Conservation (phyloP, 768 basidiomycete genomes). For the Amanita muscaria region DNA sequence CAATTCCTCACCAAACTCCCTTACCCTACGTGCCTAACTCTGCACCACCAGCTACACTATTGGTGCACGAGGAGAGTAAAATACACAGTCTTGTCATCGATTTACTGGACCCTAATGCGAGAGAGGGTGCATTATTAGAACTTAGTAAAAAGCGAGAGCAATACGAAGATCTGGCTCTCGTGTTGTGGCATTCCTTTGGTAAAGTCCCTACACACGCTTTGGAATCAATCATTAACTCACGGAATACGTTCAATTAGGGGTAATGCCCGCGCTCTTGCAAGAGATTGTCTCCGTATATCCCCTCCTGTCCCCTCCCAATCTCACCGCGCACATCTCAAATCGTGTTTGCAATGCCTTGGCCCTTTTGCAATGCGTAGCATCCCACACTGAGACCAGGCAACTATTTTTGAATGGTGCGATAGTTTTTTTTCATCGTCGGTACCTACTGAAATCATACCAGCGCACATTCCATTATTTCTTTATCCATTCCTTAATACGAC, state of each 20-base stretch:
- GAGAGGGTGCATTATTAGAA: slow-evolving; percentile 88
- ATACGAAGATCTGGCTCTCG: slow-evolving; percentile 95
- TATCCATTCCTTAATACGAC: slow-evolving; percentile 99
- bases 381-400: slow-evolving; percentile 91
- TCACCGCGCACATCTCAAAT: slow-evolving; percentile 96
- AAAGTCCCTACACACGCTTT: slow-evolving; percentile 10
- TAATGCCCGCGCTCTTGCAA: slow-evolving; percentile 95
- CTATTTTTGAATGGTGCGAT: slow-evolving; percentile 84
- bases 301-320: slow-evolving; percentile 86
- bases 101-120: slow-evolving; percentile 69
- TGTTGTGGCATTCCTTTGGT: slow-evolving; percentile 99
- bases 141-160: slow-evolving; percentile 98
- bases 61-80: slow-evolving; percentile 53
- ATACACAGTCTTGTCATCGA: slow-evolving; percentile 89
- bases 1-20: slow-evolving; percentile 42
- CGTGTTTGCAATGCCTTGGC: slow-evolving; percentile 98
- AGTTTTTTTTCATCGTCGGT: background rate
- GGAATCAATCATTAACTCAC: slow-evolving; percentile 11
- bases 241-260: slow-evolving; percentile 45
- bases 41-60: slow-evolving; percentile 18
- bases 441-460: slow-evolving; percentile 55
- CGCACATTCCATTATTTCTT: slow-evolving; percentile 95
- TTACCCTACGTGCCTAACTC: slow-evolving; percentile 31
- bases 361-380: slow-evolving; percentile 95
- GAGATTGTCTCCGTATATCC: slow-evolving; percentile 99